Evolutionary conservation across 331 rosid genomes (phyloP).

Genomic region (Rhamnella rubrinervis): DNA sequence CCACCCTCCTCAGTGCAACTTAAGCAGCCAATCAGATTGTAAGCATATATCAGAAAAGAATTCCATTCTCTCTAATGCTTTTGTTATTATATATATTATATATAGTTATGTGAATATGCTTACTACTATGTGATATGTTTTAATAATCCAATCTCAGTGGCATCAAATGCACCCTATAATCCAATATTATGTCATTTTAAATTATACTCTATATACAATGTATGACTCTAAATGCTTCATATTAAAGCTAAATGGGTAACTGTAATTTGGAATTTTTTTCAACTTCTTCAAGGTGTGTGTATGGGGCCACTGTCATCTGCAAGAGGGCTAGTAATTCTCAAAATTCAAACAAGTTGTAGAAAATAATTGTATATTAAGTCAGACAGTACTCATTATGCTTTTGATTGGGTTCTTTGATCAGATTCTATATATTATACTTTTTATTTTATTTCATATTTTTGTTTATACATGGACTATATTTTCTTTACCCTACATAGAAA

Average conservation of each 20-base stretch:
- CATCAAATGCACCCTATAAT: constrained; percentile 6
- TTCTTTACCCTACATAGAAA: too few species aligned
- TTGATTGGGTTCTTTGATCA: neutral
- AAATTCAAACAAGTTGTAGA: constrained; percentile 29
- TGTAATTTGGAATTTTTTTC: constrained; percentile 9
- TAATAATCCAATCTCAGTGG: constrained; percentile 20
- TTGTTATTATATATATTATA: constrained; percentile 5
- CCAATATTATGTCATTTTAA: constrained; percentile 10
- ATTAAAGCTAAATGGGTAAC: constrained; percentile 16
- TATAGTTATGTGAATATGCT: constrained; percentile 24
- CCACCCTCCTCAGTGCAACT: constrained; percentile 34
- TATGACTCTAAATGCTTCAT: constrained; percentile 23
- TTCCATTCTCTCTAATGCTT: constrained; percentile 37
- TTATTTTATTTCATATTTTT: too few species aligned
- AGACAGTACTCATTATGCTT: constrained; percentile 26
- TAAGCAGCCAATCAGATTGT: constrained; percentile 34
- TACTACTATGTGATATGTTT: constrained; percentile 12
- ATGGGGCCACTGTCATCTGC: constrained; percentile 24
- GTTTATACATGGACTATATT: too few species aligned
- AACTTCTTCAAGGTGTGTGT: neutral
- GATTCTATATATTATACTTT: too few species aligned
- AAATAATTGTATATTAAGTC: constrained; percentile 21
- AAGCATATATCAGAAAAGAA: constrained; percentile 15
- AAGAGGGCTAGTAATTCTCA: neutral
- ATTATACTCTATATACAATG: constrained; percentile 5